Percentiles rank a stretch among this genome's conserved stretches.
Conservation (phyloP, 768 basidiomycete species). For the Psilocybe tampanensis region DNA sequence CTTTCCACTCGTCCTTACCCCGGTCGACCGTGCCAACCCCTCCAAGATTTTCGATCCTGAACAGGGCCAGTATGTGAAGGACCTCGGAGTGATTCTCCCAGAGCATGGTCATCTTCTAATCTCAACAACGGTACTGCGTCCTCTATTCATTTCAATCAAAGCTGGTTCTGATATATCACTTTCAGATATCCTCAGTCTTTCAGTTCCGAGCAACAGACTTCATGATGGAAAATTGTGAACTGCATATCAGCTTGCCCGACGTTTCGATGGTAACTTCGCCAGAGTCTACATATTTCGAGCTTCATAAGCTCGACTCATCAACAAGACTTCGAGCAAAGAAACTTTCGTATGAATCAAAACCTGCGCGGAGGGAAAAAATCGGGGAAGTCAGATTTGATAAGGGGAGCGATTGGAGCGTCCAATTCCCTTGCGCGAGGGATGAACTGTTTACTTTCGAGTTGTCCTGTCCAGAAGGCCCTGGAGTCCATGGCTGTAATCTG, state of each 20-base stretch:
- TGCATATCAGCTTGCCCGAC: neutral
- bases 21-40: neutral
- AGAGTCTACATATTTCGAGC: neutral
- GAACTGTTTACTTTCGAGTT: neutral
- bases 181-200: neutral
- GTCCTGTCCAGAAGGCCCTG: neutral
- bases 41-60: neutral
- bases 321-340: neutral
- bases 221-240: neutral
- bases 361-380: neutral
- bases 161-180: neutral
- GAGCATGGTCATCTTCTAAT: neutral
- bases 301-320: neutral
- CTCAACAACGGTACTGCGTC: neutral
- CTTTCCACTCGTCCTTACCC: neutral
- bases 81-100: neutral
- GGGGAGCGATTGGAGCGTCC: neutral
- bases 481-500: neutral
- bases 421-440: neutral
- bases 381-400: neutral
- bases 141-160: neutral
- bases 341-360: neutral
- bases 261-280: neutral
- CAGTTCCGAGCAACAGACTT: neutral
- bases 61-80: neutral